Evolutionary conservation across 768 basidiomycete genomes (phyloP).

Genomic region (Phlegmacium glaucopus): DNA sequence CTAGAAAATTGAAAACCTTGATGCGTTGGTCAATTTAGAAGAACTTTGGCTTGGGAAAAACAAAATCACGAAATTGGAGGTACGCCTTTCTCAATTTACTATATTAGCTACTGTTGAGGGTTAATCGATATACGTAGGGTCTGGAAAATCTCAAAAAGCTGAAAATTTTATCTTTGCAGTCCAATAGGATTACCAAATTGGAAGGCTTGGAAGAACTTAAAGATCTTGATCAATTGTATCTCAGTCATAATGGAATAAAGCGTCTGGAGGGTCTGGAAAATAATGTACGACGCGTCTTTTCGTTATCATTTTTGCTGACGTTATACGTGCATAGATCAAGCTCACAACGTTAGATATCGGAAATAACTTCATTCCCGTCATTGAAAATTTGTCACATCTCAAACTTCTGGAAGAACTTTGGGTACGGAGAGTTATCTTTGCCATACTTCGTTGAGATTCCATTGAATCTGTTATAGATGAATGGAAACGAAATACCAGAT

Average conservation of each 20-base stretch:
- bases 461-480: slow-evolving; percentile 54
- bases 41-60: slow-evolving; percentile 99
- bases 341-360: slow-evolving; percentile 87
- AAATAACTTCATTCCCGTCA: slow-evolving; percentile 72
- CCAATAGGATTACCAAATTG: slow-evolving; percentile 87
- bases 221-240: slow-evolving; percentile 83
- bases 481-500: slow-evolving; percentile 79
- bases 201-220: slow-evolving; percentile 74
- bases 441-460: neutral
- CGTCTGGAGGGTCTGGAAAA: slow-evolving; percentile 80
- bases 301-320: neutral
- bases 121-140: slow-evolving; percentile 43
- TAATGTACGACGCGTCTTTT: slow-evolving; percentile 48
- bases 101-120: neutral
- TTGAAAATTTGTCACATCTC: slow-evolving; percentile 84
- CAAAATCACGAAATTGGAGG: slow-evolving; percentile 88
- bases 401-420: slow-evolving; percentile 85
- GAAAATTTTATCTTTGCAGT: slow-evolving; percentile 86
- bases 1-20: slow-evolving; percentile 86
- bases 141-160: slow-evolving; percentile 67
- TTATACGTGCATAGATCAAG: slow-evolving; percentile 39
- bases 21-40: slow-evolving; percentile 75
- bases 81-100: slow-evolving; percentile 22
- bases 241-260: slow-evolving; percentile 91
- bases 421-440: slow-evolving; percentile 47